Evolutionary conservation across 352 stramenopile species (phyloP).

Genomic region (Pythium periplocum): DNA sequence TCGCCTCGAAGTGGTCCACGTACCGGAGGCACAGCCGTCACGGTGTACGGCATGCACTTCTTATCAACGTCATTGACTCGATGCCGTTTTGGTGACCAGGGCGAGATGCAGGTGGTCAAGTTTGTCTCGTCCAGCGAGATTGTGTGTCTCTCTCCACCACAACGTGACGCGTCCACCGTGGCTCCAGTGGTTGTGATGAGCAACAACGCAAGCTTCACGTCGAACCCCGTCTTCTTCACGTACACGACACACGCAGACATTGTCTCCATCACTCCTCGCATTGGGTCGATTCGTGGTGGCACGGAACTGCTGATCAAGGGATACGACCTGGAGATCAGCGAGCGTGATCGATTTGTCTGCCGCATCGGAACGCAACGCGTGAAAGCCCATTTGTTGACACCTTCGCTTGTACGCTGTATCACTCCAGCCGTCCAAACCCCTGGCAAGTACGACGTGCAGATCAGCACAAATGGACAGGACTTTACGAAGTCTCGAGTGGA

Average conservation of each 20-base stretch:
- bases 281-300: constrained; percentile 41
- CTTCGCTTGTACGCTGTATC: constrained; percentile 41
- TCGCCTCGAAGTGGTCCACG: constrained; percentile 63
- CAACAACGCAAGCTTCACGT: constrained; percentile 57
- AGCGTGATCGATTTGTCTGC: constrained; percentile 28
- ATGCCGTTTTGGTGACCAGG: constrained; percentile 78
- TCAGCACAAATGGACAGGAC: constrained; percentile 56
- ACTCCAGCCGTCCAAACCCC: constrained; percentile 23
- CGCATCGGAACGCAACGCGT: constrained; percentile 30
- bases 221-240: constrained; percentile 75
- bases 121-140: constrained; percentile 71
- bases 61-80: constrained; percentile 31
- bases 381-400: constrained; percentile 22
- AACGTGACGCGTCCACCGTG: constrained; percentile 28
- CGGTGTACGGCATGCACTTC: constrained; percentile 83
- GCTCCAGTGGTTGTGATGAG: constrained; percentile 58
- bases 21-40: constrained; percentile 77
- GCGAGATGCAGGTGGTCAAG: constrained; percentile 37
- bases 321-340: constrained; percentile 53
- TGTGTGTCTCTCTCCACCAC: constrained; percentile 52
- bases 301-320: constrained; percentile 50
- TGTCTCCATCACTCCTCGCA: constrained; percentile 45
- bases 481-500: constrained; percentile 32
- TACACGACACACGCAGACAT: constrained; percentile 54
- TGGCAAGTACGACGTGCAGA: constrained; percentile 34